Evolutionary conservation across 2,329 filamentous ascomycete species (phyloP).

Genomic region (Anisogramma anomala): DNA sequence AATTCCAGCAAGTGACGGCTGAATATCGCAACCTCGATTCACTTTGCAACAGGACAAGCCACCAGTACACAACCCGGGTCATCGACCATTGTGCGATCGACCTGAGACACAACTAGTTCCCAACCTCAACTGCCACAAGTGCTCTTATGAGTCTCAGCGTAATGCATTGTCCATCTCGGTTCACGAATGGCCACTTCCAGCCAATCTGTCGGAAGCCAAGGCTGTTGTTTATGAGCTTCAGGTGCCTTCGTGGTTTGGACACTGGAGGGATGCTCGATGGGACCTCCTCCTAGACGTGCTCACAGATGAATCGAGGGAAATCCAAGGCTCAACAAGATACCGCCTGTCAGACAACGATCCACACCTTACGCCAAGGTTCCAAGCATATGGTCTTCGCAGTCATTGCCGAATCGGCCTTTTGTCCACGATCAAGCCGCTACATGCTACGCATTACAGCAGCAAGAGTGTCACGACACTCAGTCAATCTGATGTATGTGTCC

Average conservation of each 20-base stretch:
- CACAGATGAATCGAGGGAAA: conserved; percentile 4
- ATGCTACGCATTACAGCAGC: neutral
- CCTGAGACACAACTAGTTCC: neutral
- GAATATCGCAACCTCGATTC: conserved; percentile 22
- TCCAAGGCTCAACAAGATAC: neutral
- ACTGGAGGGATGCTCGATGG: conserved; percentile 39
- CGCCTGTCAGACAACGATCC: neutral
- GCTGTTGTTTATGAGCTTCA: conserved; percentile 42
- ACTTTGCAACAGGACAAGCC: conserved; percentile 2
- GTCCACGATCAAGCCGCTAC: neutral
- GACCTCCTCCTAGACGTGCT: conserved; percentile 29
- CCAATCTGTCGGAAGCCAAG: conserved; percentile 22
- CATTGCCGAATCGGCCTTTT: neutral
- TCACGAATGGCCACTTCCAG: conserved; percentile 47
- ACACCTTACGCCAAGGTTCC: neutral
- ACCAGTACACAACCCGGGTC: conserved; percentile 4
- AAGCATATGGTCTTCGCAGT: no score
- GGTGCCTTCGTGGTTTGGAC: conserved; percentile 27
- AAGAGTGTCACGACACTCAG: neutral
- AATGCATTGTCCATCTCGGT: conserved; percentile 30
- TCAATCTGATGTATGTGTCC: conserved; percentile 27
- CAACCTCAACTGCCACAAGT: conserved; percentile 25
- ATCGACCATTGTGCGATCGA: neutral
- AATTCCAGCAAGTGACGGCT: conserved; percentile 21
- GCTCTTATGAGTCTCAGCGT: conserved; percentile 23